phyloP scores from a whole-genome alignment of 306 rosid species.

The Senna siamea region DNA sequence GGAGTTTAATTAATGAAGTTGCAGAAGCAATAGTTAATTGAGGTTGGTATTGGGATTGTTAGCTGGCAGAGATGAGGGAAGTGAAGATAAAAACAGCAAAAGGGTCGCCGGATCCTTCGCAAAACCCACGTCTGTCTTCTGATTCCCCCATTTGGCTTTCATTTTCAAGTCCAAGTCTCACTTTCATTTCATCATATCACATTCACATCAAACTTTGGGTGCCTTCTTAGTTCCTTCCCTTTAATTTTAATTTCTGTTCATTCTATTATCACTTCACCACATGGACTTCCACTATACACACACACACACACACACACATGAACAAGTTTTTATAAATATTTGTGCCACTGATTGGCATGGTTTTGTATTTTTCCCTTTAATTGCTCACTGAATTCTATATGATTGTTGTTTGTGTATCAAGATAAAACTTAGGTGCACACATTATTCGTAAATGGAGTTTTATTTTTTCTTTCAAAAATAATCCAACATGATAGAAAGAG shows the following conservation, averaged over 20 bases:
- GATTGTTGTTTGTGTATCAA: neutral
- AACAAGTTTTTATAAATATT: no score
- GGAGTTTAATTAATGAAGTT: conserved; percentile 2
- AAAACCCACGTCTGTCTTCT: conserved; percentile 65
- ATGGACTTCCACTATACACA: no score
- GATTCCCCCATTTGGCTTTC: conserved; percentile 46
- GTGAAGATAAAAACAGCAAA: conserved; percentile 44
- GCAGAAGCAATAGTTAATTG: conserved; percentile 12
- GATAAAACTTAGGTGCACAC: no score
- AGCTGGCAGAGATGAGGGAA: conserved; percentile 61
- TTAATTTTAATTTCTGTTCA: neutral
- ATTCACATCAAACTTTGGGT: conserved; percentile 22
- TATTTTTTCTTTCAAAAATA: no score
- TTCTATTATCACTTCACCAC: conserved; percentile 39
- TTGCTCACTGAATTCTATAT: conserved; percentile 11
- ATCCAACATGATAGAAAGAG: no score
- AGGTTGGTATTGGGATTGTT: conserved; percentile 52
- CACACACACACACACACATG: no score
- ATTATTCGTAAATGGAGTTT: no score
- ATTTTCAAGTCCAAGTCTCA: neutral
- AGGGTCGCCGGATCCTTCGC: conserved; percentile 78
- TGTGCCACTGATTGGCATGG: conserved; percentile 25
- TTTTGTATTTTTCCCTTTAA: conserved; percentile 3
- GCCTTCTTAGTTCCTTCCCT: conserved; percentile 56
- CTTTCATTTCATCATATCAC: conserved; percentile 13